phyloP scores from a whole-genome alignment of 108 stramenopile species.

The Nannochloropsis salina region DNA sequence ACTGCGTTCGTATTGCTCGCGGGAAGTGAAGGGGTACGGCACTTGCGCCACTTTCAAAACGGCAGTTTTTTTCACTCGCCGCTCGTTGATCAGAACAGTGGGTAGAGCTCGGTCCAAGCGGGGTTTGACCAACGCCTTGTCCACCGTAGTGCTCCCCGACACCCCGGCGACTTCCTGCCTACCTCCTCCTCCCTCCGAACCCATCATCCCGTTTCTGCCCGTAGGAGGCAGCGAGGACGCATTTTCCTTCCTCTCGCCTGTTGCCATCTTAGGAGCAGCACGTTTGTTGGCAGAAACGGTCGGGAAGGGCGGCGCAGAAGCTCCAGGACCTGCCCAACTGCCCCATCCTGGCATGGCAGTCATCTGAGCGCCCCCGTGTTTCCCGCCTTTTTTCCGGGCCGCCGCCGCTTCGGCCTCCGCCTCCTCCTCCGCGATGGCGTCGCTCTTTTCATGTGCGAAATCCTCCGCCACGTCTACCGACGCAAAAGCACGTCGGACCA shows the following conservation, averaged over 20 bases:
- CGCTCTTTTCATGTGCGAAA: conserved; percentile 76
- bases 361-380: neutral
- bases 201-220: too few relatives aligned
- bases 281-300: neutral
- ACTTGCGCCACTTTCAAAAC: conserved; percentile 54
- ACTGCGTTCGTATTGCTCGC: conserved; percentile 88
- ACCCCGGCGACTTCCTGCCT: conserved; percentile 60
- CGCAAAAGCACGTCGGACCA: conserved; percentile 85
- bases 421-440: conserved; percentile 39
- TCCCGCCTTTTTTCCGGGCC: conserved; percentile 23
- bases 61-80: neutral
- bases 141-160: conserved; percentile 24
- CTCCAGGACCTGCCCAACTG: conserved; percentile 37
- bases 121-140: conserved; percentile 41
- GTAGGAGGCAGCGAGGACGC: too few relatives aligned
- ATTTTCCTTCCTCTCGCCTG: too few relatives aligned
- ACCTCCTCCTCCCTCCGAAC: conserved; percentile 55
- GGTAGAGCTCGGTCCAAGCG: conserved; percentile 64
- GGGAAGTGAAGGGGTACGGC: conserved; percentile 87
- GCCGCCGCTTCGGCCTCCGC: conserved; percentile 19
- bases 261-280: too few relatives aligned
- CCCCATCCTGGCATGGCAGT: conserved; percentile 38
- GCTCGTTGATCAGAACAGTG: conserved; percentile 85
- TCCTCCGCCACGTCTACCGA: conserved; percentile 74
- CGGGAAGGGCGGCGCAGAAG: conserved; percentile 22